These are phyloP conservation scores for Ilyonectria mors-panacis DNA, from an alignment of 2,329 filamentous ascomycete genomes.

Conservation along the genomic window DNA sequence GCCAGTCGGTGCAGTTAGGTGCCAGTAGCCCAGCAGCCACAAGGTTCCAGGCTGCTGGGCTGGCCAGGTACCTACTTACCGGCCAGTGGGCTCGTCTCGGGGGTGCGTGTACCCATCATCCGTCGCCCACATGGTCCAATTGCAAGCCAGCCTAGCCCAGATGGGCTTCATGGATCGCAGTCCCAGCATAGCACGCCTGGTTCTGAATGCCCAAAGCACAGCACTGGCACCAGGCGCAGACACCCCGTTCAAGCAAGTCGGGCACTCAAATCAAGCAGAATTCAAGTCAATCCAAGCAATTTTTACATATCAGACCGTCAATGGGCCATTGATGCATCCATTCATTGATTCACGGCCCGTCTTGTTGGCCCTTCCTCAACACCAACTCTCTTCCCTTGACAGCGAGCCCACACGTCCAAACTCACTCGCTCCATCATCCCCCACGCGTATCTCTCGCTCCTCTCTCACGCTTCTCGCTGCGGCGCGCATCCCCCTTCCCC, in stretches of 20 bases:
- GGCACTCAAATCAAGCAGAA: constrained; percentile 14
- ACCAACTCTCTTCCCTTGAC: constrained; percentile 10
- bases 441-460: constrained; percentile 11
- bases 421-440: constrained; percentile 14
- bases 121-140: constrained; percentile 24
- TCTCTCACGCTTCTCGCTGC: constrained; percentile 17
- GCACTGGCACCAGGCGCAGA: constrained; percentile 12
- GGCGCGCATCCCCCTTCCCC: not conserved
- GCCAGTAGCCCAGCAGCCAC: constrained; percentile 16
- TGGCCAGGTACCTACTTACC: constrained; percentile 21
- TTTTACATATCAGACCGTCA: constrained; percentile 12
- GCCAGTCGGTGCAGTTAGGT: constrained; percentile 39
- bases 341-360: constrained; percentile 21
- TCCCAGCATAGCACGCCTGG: constrained; percentile 16
- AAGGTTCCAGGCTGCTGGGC: constrained; percentile 19
- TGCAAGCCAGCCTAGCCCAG: constrained; percentile 21
- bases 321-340: constrained; percentile 15
- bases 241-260: constrained; percentile 6
- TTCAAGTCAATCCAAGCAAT: constrained; percentile 13
- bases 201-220: constrained; percentile 28
- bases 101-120: constrained; percentile 21
- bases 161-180: constrained; percentile 4
- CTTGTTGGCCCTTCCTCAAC: constrained; percentile 11
- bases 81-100: constrained; percentile 4
- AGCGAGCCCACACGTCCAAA: constrained; percentile 14